Base-by-base conservation (phyloP, 257 asterid genomes). In the Plantago major region DNA sequence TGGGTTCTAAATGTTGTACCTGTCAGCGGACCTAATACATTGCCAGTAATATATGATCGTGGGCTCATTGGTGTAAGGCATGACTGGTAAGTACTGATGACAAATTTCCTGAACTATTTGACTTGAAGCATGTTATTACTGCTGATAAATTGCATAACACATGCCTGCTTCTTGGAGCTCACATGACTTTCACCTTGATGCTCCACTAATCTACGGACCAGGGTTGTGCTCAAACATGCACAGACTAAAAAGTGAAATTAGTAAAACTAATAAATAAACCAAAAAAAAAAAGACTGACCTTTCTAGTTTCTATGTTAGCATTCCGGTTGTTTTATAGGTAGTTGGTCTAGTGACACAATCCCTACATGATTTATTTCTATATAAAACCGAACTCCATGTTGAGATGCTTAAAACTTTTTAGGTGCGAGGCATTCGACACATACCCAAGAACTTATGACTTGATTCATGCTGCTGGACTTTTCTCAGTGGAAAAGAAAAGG, bases 1-100 rank as follows among this genome's bases (percentile, higher is more conserved):
- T 92, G 99, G 99, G 96, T 81, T 71, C 90, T 92, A 45, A 92
- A 79, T 72, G 97, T 92, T 65, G 95, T 92, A 46, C 97, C 99
- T 53, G 93, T 89, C 61, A 84, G 93, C 73, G 99, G 90, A 16
- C 84, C 88, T 66, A 89, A 92, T 71, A 92, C 97, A 4, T 73
- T 92, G 78, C 99, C 99, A 6, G 91, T 92, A 60, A 86, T 92
- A 66, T 84, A 81, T 72, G 99, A 89, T 72, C 97, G 97, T 17
- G 97, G 99, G 48, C 97, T 92, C 59, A 65, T 92, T 48, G 99
- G 96, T 69, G 96, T 89, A 65, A 83, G 81, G 91, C 99, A 92
- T 62, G 99, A 92, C 75, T 92, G 97, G 99, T 91, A 82, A 54
- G 77, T 48, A 28, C 54, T 72, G 49, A 6, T 19, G 42, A 37